phyloP scores from a whole-genome alignment of 148 eudicot species.

The Gaultheria prostrata region DNA sequence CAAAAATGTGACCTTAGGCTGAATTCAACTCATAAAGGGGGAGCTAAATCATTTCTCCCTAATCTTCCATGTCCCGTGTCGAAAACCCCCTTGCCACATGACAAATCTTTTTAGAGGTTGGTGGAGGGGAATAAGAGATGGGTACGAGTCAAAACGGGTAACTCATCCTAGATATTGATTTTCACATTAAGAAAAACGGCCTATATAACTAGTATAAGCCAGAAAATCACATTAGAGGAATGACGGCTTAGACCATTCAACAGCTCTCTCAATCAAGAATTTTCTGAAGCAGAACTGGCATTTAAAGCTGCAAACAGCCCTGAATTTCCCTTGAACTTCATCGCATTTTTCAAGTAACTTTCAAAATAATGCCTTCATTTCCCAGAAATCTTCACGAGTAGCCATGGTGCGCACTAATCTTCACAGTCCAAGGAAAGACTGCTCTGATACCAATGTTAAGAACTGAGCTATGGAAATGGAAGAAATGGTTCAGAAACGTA shows the following conservation, averaged over 20 bases:
- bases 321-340: too few relatives aligned
- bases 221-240: background rate
- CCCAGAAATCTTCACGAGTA: too few relatives aligned
- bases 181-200: background rate
- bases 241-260: conserved; percentile 44
- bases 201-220: background rate
- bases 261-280: conserved; percentile 82
- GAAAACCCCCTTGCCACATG: background rate
- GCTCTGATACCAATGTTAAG: too few relatives aligned
- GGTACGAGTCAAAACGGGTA: background rate
- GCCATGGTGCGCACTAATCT: too few relatives aligned
- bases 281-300: conserved; percentile 99
- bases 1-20: background rate
- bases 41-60: background rate
- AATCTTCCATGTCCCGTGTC: background rate
- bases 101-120: background rate
- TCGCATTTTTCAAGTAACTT: too few relatives aligned
- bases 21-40: background rate
- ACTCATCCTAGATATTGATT: background rate
- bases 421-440: too few relatives aligned
- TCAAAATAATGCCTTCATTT: too few relatives aligned
- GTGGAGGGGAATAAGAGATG: background rate
- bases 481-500: too few relatives aligned
- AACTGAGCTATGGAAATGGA: too few relatives aligned
- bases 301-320: conserved; percentile 52